Conservation (phyloP, 75 land plant genomes). For the Pinus taeda region DNA sequence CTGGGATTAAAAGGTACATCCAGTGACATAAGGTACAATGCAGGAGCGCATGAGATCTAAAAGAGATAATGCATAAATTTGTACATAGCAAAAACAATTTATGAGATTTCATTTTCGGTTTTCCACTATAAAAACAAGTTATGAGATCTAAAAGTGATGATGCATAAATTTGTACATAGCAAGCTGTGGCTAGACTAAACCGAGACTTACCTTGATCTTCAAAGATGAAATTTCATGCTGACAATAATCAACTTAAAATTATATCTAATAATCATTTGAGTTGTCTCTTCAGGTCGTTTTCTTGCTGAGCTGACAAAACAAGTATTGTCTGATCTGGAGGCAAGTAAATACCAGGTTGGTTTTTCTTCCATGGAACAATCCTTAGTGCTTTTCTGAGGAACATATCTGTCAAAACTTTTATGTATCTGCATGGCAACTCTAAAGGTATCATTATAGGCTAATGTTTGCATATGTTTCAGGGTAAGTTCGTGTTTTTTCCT, state of each 20-base stretch:
- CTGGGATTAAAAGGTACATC: no score
- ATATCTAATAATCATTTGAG: background rate
- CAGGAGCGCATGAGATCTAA: background rate
- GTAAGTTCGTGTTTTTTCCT: background rate
- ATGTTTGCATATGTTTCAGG: background rate
- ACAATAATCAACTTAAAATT: no score
- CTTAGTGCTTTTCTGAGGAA: background rate
- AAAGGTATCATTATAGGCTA: background rate
- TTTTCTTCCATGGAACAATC: background rate
- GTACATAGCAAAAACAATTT: background rate
- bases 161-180: background rate
- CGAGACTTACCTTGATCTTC: no score
- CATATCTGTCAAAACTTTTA: background rate
- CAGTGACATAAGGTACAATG: no score
- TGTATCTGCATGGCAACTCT: background rate
- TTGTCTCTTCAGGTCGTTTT: constrained; percentile 38
- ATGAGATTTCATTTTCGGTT: background rate
- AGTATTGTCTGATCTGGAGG: constrained; percentile 41
- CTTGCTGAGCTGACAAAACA: constrained; percentile 48
- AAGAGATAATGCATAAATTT: background rate
- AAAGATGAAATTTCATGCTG: no score
- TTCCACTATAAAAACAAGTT: background rate
- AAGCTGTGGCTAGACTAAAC: background rate
- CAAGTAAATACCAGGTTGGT: constrained; percentile 46
- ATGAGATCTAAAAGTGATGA: background rate